These are phyloP conservation scores for Cladorrhinum sp. DNA, from an alignment of 2,329 filamentous ascomycete species.

Conservation along the genomic window DNA sequence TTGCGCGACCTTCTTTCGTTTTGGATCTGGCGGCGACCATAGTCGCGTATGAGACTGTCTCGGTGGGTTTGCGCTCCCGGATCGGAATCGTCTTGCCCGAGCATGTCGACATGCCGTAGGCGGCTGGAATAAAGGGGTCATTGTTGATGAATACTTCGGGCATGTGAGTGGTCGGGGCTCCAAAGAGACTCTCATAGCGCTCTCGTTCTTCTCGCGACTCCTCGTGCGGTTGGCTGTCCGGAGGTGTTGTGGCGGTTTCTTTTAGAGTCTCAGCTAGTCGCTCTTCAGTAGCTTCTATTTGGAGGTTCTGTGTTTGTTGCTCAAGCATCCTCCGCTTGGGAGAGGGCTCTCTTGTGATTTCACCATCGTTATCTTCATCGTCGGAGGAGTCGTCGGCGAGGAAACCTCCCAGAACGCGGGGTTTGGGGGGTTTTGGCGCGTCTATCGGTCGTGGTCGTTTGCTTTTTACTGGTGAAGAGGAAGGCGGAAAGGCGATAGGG, in stretches of 20 bases:
- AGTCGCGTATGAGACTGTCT: conserved; percentile 57
- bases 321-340: conserved; percentile 45
- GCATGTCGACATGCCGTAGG: conserved; percentile 51
- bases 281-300: conserved; percentile 9
- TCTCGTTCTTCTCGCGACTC: conserved; percentile 24
- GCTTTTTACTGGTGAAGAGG: conserved; percentile 30
- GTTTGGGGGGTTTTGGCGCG: conserved; percentile 31
- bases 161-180: conserved; percentile 10
- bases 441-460: conserved; percentile 39
- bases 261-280: not conserved
- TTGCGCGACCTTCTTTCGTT: conserved; percentile 64
- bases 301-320: conserved; percentile 25
- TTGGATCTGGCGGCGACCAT: conserved; percentile 66
- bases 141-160: conserved; percentile 10
- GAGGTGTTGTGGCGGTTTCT: conserved; percentile 19
- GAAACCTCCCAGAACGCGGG: conserved; percentile 42
- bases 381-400: conserved; percentile 43
- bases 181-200: conserved; percentile 27
- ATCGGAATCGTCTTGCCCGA: conserved; percentile 56
- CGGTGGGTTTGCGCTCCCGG: conserved; percentile 48
- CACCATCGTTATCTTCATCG: conserved; percentile 37
- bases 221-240: conserved; percentile 23
- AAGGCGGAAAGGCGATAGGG: conserved; percentile 28
- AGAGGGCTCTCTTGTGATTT: conserved; percentile 32
- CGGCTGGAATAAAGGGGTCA: conserved; percentile 13